Conservation (phyloP, 805 yeast genomes). For the Yarrowia sp. region DNA sequence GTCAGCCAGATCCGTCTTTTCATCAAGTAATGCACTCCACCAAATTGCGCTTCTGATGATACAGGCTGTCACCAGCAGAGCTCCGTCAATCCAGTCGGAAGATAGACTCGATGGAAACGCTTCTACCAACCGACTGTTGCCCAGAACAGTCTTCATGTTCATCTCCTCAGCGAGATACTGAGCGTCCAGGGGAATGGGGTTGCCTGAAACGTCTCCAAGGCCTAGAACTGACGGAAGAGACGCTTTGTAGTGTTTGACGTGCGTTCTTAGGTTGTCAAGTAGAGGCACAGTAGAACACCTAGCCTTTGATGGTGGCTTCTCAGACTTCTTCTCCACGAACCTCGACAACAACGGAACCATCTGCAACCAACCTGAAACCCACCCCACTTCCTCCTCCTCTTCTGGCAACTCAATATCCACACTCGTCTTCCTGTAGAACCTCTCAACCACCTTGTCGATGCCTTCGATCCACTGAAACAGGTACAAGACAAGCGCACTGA, state of each 20-base stretch:
- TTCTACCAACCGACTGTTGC: neutral
- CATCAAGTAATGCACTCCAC: neutral
- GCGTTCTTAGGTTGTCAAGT: neutral
- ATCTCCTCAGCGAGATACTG: slow-evolving; percentile 18
- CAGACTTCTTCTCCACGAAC: too few species aligned
- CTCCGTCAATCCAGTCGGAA: neutral
- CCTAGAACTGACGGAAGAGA: neutral
- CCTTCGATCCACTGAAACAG: slow-evolving; percentile 1
- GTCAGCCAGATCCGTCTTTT: neutral
- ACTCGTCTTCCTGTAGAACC: neutral
- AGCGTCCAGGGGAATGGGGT: neutral
- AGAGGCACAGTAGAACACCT: neutral
- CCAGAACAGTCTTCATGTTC: neutral
- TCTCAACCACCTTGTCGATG: neutral
- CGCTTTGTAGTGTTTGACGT: neutral
- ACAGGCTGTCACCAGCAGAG: neutral
- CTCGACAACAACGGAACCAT: neutral
- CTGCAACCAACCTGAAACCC: neutral
- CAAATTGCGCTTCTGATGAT: neutral
- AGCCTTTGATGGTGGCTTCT: neutral
- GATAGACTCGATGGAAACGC: neutral
- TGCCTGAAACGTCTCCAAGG: slow-evolving; percentile 1
- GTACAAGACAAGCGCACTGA: neutral
- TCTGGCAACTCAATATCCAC: neutral
- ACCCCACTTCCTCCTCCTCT: neutral